Conservation (phyloP, 345 rosid genomes). For the Moricandia moricandioides region DNA sequence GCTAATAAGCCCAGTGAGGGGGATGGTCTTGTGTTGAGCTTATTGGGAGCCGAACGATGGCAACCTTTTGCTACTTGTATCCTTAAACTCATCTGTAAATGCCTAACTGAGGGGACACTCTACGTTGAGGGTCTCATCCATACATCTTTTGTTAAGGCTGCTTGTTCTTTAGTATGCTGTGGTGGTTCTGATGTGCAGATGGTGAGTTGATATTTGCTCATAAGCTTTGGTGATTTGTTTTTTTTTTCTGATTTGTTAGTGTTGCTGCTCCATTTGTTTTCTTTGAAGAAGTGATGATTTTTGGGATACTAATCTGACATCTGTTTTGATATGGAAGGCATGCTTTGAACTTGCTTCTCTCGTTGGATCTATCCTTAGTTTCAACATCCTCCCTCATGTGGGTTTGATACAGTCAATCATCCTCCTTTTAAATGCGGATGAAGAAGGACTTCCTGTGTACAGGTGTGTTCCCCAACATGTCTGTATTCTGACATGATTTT, state of each 20-base stretch:
- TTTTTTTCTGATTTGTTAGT: conserved; percentile 4
- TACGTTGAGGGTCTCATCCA: conserved; percentile 78
- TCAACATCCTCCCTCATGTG: conserved; percentile 68
- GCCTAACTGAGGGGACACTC: conserved; percentile 86
- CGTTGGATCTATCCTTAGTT: conserved; percentile 58
- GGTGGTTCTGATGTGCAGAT: conserved; percentile 84
- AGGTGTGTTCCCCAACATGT: conserved; percentile 49
- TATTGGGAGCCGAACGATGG: conserved; percentile 65
- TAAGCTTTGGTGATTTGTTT: conserved; percentile 24
- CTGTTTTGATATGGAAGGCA: conserved; percentile 67
- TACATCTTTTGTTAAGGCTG: conserved; percentile 59
- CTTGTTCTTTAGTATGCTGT: conserved; percentile 70
- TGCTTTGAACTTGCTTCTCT: conserved; percentile 85
- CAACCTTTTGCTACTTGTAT: conserved; percentile 75
- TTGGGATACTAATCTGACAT: conserved; percentile 49
- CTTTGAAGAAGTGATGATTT: conserved; percentile 26
- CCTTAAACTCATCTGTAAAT: conserved; percentile 74
- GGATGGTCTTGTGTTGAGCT: conserved; percentile 62
- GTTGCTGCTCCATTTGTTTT: conserved; percentile 30
- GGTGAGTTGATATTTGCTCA: conserved; percentile 47
- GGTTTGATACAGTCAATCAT: conserved; percentile 66
- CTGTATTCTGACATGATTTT: conserved; percentile 2
- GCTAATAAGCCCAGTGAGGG: conserved; percentile 60
- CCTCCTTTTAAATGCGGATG: conserved; percentile 63
- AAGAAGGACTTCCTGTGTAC: conserved; percentile 65